Evolutionary conservation across 1,284 basidiomycete genomes (phyloP).

Genomic region (Trichosporon ovoides): DNA sequence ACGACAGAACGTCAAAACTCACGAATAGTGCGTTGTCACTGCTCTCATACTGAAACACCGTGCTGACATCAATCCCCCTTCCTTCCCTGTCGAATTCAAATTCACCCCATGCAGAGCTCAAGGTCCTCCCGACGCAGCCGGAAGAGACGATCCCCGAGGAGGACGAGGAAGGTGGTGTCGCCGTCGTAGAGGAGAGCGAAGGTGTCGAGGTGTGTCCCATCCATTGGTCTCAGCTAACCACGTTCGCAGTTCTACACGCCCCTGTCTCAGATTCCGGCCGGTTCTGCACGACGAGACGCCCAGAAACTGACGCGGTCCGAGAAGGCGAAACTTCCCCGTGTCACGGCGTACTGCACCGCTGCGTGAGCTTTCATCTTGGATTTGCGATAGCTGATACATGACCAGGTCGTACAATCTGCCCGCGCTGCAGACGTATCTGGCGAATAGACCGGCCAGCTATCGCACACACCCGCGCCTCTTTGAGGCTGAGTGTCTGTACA

Average conservation of each 20-base stretch:
- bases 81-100: too few species aligned
- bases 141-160: conserved; percentile 58
- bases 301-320: conserved; percentile 85
- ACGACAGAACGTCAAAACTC: conserved; percentile 62
- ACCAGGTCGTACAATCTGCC: conserved; percentile 77
- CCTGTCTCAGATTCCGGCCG: conserved; percentile 85
- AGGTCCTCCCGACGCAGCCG: conserved; percentile 87
- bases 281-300: conserved; percentile 86
- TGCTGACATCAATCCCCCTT: not conserved
- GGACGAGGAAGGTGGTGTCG: conserved; percentile 51
- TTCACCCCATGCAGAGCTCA: conserved; percentile 61
- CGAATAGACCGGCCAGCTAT: conserved; percentile 71
- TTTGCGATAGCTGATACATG: not conserved
- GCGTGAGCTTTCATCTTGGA: too few species aligned
- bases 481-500: conserved; percentile 48
- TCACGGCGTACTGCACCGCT: conserved; percentile 94
- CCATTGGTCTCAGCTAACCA: conserved; percentile 1
- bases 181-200: conserved; percentile 47
- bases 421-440: conserved; percentile 81
- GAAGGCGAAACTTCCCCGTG: conserved; percentile 85
- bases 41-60: not conserved
- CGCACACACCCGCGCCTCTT: conserved; percentile 68
- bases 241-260: conserved; percentile 70
- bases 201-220: conserved; percentile 59
- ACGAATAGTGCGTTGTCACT: conserved; percentile 40